Base-by-base conservation (phyloP, 495 filamentous ascomycete genomes). In the Penicillium lividum region DNA sequence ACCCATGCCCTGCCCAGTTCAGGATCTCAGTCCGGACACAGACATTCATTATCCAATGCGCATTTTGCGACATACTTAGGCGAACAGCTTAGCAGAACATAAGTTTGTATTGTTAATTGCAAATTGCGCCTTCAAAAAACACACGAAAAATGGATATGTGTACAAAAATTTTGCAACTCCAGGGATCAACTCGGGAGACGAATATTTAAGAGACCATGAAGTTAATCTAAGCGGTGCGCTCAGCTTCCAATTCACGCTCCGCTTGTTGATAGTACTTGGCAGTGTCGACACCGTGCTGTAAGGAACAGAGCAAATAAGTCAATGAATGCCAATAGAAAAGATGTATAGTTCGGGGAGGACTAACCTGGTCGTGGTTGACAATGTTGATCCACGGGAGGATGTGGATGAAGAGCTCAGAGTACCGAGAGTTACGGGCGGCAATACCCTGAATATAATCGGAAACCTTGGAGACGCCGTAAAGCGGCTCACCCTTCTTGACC, bases 231-330 rank as follows among this genome's bases (percentile, higher is more conserved):
- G 67, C 68, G 57, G 71, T 58, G 22, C 76, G 71, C 79, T 96
- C 91, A 29, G 84, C 88, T 74, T 96, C 94, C 60, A 98, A 77
- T 67, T 98, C 94, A 64, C 86, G 81, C 77, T 98, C 94, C n/a
- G 94, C 94, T 72, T 93, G 89, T 71, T 86, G 86, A 75, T 97
- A 98, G 78, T 98, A 98, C 77, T 98, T 98, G 56, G 92, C 90
- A 29, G 94, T 98, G 73, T 98, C 95, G 54, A 98, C 89, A 61
- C 94, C 94, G 72, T 98, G 94, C 82, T 97, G 22, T 43, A 65
- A 27, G 49, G 47, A 28, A 47, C 15, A 47, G 8, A 47, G 22
- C 15, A 16, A 47, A 47, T 7, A 40, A 44, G 59, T 76, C 45
- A 68, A 54, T 45, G 49, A 4, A n/a, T 9, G 13, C 8, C 25